Evolutionary conservation across 2,329 filamentous ascomycete genomes (phyloP).

Genomic region (Trichophyton simii): DNA sequence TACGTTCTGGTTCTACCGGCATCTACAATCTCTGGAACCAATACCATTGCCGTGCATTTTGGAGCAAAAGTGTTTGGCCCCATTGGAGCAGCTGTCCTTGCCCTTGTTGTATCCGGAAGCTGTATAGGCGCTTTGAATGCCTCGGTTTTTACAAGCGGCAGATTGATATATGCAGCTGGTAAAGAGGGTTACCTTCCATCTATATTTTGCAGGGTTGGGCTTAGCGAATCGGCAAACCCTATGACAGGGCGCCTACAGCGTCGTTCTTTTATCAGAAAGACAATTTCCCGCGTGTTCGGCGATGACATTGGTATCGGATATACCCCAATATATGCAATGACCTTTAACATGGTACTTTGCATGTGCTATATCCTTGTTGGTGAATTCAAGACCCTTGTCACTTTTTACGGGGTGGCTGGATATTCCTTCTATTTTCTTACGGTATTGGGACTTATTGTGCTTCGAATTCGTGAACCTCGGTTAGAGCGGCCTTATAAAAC

Average conservation of each 20-base stretch:
- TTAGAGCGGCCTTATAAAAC: slow-evolving; percentile 86
- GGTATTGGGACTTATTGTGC: slow-evolving; percentile 80
- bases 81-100: slow-evolving; percentile 67
- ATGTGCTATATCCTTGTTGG: slow-evolving; percentile 68
- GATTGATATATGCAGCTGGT: slow-evolving; percentile 83
- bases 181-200: slow-evolving; percentile 88
- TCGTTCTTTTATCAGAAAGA: slow-evolving; percentile 46
- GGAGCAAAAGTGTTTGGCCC: slow-evolving; percentile 81
- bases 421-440: slow-evolving; percentile 97
- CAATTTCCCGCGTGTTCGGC: slow-evolving; percentile 51
- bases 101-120: slow-evolving; percentile 76
- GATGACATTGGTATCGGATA: slow-evolving; percentile 74
- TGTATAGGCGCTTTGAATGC: slow-evolving; percentile 94
- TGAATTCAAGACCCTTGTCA: slow-evolving; percentile 82
- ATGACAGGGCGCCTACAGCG: slow-evolving; percentile 28
- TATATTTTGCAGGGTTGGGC: slow-evolving; percentile 70
- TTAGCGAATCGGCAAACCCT: slow-evolving; percentile 35
- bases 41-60: slow-evolving; percentile 93
- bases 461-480: slow-evolving; percentile 74
- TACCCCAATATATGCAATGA: slow-evolving; percentile 85
- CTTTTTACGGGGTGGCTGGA: slow-evolving; percentile 93
- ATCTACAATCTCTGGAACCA: slow-evolving; percentile 66
- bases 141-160: slow-evolving; percentile 81
- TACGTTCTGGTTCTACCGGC: slow-evolving; percentile 90
- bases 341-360: slow-evolving; percentile 66